These are phyloP conservation scores for Phytophthora macrochlamydospora DNA, from an alignment of 352 stramenopile genomes.

Conservation along the genomic window DNA sequence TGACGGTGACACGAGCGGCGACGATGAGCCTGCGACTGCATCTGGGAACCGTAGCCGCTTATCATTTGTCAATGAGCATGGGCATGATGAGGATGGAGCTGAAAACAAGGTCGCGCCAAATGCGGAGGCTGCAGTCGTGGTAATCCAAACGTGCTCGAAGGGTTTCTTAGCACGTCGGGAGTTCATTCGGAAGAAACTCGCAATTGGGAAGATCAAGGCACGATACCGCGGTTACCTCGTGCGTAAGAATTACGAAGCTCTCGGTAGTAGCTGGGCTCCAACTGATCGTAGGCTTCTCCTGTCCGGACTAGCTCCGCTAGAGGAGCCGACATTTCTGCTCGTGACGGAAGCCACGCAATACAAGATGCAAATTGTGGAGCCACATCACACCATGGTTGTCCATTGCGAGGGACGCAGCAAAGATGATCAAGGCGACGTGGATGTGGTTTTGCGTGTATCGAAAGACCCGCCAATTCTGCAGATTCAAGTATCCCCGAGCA, in stretches of 20 bases:
- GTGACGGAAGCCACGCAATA: conserved; percentile 41
- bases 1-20: conserved; percentile 6
- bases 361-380: conserved; percentile 46
- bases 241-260: conserved; percentile 38
- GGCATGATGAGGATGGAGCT: conserved; percentile 14
- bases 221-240: conserved; percentile 48
- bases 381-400: conserved; percentile 24
- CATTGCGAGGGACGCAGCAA: conserved; percentile 14
- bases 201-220: conserved; percentile 49
- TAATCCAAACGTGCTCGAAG: conserved; percentile 40
- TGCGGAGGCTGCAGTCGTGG: conserved; percentile 17
- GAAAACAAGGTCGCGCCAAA: conserved; percentile 16
- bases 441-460: conserved; percentile 33
- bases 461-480: conserved; percentile 42
- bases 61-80: conserved; percentile 24
- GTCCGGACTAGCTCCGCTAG: conserved; percentile 17
- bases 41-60: conserved; percentile 17
- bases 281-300: conserved; percentile 15
- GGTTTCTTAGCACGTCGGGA: conserved; percentile 33
- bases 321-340: conserved; percentile 17
- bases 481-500: conserved; percentile 27
- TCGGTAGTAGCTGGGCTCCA: conserved; percentile 14
- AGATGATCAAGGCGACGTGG: conserved; percentile 13
- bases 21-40: conserved; percentile 3
- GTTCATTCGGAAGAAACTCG: conserved; percentile 44